Evolutionary conservation across 208 protist species (phyloP), one percentile per base, ranked within the genome.

Genomic region (Acanthamoeba triangularis): DNA sequence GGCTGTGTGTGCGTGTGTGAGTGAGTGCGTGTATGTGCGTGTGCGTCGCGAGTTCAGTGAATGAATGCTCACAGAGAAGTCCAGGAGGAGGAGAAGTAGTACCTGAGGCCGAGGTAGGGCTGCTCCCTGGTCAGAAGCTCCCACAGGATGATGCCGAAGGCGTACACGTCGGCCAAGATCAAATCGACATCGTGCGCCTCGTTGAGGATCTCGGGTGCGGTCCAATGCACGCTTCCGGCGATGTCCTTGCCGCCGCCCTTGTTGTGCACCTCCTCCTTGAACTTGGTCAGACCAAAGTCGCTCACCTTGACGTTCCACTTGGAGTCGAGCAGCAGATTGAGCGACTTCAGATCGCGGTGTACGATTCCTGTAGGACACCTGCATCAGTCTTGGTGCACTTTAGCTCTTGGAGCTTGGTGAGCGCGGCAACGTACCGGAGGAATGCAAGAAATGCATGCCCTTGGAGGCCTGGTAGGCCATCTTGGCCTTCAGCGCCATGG

Each of bases 391-490:
- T 13, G n/a, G 65, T 1, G 25, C n/a, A 67, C 80, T 61, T 90
- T 0, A 90, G 44, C 76, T 25, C 13, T 3, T n/a, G 72, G 13
- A 47, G 44, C 44, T 47, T 47, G n/a, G 16, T 0, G 59, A 65
- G 16, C 18, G 16, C 18, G 16, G n/a, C 11, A n/a, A 52, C 65
- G n/a, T 84, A 52, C 74, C 74, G 13, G 41, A 54, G 13, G 59
- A 69, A 41, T 91, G 84, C 5, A 72, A 28, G 52, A 91, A 63
- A 11, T 91, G 84, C 52, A 91, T 91, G n/a, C 84, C 84, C 84
- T 91, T 91, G 35, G 84, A 63, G 59, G 84, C 59, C 59, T 91
- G 84, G 59, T 67, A 67, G 52, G 84, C 84, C 84, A 91, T 67
- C 56, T 69, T 63, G n/a, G 59, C 59, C n/a, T 44, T 63, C 6